Percentiles rank a stretch among this genome's conserved stretches.
Conservation (phyloP, 2,329 filamentous ascomycete species). For the Zymoseptoria passerinii region DNA sequence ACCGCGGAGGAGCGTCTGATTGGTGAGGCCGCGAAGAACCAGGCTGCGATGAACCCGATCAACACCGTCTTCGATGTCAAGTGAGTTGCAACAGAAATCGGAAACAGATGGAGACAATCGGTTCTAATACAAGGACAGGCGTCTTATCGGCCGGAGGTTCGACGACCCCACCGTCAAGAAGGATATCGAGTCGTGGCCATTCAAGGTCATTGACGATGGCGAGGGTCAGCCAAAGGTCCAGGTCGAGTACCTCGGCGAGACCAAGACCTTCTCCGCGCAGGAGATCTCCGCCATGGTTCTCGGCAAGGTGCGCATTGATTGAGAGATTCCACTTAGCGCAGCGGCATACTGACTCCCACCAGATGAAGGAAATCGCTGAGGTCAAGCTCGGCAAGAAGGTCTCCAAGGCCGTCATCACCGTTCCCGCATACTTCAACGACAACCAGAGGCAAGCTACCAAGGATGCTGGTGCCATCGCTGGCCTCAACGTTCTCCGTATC, state of each 20-base stretch:
- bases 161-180: slow-evolving; percentile 97
- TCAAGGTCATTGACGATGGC: slow-evolving; percentile 83
- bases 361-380: slow-evolving; percentile 99
- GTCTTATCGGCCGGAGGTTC: slow-evolving; percentile 92
- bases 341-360: slow-evolving; percentile 17
- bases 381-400: slow-evolving; percentile 98
- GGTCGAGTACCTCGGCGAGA: slow-evolving; percentile 92
- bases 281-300: slow-evolving; percentile 99
- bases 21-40: slow-evolving; percentile 99
- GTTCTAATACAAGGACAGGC: slow-evolving; percentile 50
- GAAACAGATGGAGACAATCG: slow-evolving; percentile 3
- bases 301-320: slow-evolving; percentile 64
- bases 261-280: slow-evolving; percentile 93
- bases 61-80: slow-evolving; percentile 99
- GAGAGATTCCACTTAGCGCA: background rate
- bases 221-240: slow-evolving; percentile 82
- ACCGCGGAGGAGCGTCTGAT: slow-evolving; percentile 98
- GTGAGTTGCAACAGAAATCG: slow-evolving; percentile 18
- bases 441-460: slow-evolving; percentile 99
- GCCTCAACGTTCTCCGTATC: slow-evolving; percentile 97
- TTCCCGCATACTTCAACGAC: slow-evolving; percentile 99
- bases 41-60: slow-evolving; percentile 96
- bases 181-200: slow-evolving; percentile 97
- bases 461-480: slow-evolving; percentile 95
- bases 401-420: slow-evolving; percentile 97